These are phyloP conservation scores for Phialophora expanda DNA, from an alignment of 2,329 filamentous ascomycete genomes.

Conservation along the genomic window DNA sequence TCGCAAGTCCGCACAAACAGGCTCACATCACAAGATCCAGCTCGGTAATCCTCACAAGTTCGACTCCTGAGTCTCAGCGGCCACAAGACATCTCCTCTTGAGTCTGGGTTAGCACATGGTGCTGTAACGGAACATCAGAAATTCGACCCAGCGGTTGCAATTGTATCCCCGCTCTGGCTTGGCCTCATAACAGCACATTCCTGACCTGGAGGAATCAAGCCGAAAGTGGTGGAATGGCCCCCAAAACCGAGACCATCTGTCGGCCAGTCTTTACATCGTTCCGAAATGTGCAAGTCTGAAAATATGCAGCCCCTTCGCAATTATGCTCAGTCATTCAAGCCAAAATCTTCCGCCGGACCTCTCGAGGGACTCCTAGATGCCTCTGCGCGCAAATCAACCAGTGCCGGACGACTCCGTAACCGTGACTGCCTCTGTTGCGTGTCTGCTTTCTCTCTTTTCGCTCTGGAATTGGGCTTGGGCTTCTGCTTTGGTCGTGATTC, in stretches of 20 bases:
- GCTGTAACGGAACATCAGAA: not conserved
- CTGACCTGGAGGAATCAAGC: not conserved
- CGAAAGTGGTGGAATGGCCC: not conserved
- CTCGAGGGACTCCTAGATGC: constrained; percentile 24
- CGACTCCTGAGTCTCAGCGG: not conserved
- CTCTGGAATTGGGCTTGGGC: constrained; percentile 4
- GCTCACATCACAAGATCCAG: not conserved
- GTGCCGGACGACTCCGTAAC: constrained; percentile 22
- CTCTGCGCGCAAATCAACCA: constrained; percentile 21
- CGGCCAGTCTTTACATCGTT: not conserved
- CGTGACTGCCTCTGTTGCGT: constrained; percentile 15
- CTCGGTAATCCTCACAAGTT: not conserved
- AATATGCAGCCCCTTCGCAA: not conserved
- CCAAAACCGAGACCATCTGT: not conserved
- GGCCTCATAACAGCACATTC: not conserved
- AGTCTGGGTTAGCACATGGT: not conserved
- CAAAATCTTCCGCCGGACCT: constrained; percentile 9
- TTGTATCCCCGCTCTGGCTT: not conserved
- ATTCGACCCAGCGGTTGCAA: not conserved
- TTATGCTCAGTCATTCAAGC: constrained; percentile 17
- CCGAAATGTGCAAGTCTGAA: not conserved
- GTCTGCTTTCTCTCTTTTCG: not conserved
- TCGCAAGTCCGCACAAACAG: not conserved
- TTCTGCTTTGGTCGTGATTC: constrained; percentile 8
- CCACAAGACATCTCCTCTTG: not conserved